phyloP scores from a whole-genome alignment of 2,329 filamentous ascomycete species.

The Pseudocercospora pini-densiflorae region DNA sequence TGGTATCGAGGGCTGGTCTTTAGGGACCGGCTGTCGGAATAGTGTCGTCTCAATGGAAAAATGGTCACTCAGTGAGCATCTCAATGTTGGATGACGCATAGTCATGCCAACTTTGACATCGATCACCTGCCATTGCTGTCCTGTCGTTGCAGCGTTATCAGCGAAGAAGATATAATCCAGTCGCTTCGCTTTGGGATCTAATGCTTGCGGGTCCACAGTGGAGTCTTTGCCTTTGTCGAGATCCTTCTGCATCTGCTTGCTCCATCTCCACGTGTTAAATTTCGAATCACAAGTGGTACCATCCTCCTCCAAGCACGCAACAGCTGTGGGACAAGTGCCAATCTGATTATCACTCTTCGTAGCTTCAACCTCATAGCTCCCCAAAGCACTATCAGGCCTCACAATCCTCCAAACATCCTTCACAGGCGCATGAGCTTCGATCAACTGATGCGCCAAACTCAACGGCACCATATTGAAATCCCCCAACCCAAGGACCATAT shows the following conservation, averaged over 20 bases:
- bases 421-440: conserved; percentile 77
- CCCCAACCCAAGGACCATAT: conserved; percentile 82
- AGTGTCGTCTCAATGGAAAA: conserved; percentile 88
- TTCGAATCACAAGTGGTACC: conserved; percentile 85
- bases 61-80: conserved; percentile 91
- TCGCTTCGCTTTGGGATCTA: conserved; percentile 78
- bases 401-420: conserved; percentile 83
- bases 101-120: conserved; percentile 77
- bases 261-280: conserved; percentile 94
- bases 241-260: conserved; percentile 68
- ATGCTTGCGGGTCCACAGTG: conserved; percentile 64
- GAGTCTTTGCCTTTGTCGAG: conserved; percentile 69
- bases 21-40: conserved; percentile 41
- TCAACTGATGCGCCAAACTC: conserved; percentile 80
- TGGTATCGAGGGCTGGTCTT: background rate
- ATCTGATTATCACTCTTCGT: conserved; percentile 70
- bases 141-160: conserved; percentile 34
- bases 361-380: conserved; percentile 68
- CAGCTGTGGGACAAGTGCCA: conserved; percentile 63
- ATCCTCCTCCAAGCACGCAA: conserved; percentile 78
- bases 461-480: conserved; percentile 97
- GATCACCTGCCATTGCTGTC: conserved; percentile 69
- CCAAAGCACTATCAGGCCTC: conserved; percentile 82
- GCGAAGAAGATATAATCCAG: conserved; percentile 94
- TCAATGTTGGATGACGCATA: conserved; percentile 76